These are phyloP conservation scores for Schizosaccharomyces versatilis DNA, from an alignment of 1,139 yeast species.

Conservation along the genomic window DNA sequence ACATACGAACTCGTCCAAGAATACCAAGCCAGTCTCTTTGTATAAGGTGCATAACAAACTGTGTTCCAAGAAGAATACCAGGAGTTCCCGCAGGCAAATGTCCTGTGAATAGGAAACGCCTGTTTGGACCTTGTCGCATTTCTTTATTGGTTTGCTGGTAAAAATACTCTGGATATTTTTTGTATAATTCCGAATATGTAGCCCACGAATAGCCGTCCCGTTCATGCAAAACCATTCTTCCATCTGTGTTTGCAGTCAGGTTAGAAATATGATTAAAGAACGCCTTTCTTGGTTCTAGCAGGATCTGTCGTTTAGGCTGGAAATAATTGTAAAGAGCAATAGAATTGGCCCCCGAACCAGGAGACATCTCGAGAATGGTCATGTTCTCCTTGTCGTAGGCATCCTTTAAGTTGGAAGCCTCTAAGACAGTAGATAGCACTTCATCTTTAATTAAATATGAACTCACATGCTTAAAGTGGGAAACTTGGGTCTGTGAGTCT, in stretches of 20 bases:
- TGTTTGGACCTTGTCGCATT: background rate
- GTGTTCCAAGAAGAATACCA: background rate
- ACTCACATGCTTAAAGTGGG: too few relatives aligned
- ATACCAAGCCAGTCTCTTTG: background rate
- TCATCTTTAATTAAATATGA: background rate
- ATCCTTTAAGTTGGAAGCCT: background rate
- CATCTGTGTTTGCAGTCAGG: background rate
- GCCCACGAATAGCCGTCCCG: background rate
- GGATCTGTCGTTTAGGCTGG: background rate
- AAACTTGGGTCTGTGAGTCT: too few relatives aligned
- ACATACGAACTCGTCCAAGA: background rate
- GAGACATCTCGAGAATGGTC: background rate
- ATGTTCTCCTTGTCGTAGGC: background rate
- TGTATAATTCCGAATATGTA: background rate
- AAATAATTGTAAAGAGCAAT: background rate
- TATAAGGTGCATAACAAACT: background rate
- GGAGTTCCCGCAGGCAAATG: background rate
- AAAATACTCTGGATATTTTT: background rate
- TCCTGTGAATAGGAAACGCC: background rate
- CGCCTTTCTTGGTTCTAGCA: background rate
- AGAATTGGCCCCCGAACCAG: background rate
- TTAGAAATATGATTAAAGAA: background rate
- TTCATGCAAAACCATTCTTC: background rate
- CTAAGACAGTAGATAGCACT: background rate
- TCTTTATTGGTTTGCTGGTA: background rate